phyloP scores from a whole-genome alignment of 2,329 filamentous ascomycete species.

The Fusarium setosum region DNA sequence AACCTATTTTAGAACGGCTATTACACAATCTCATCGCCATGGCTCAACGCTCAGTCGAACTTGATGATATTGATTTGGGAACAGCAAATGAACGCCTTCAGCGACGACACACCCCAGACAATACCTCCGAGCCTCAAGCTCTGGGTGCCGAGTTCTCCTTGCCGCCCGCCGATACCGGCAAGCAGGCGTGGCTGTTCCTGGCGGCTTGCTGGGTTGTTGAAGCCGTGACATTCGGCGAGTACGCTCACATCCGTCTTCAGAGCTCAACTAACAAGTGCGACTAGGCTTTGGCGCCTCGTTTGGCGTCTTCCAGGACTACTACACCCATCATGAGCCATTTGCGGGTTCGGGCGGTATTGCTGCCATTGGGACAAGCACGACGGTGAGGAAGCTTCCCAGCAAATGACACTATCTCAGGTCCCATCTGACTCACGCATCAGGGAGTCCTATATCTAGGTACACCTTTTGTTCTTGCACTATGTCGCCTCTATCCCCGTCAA shows the following conservation, averaged over 20 bases:
- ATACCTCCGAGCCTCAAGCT: constrained; percentile 7
- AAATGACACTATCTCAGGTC: background rate
- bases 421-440: background rate
- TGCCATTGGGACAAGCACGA: constrained; percentile 68
- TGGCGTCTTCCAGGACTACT: constrained; percentile 75
- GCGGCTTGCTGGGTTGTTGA: constrained; percentile 39
- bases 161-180: constrained; percentile 50
- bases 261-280: background rate
- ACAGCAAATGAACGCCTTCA: too few species aligned
- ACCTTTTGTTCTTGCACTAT: constrained; percentile 57
- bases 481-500: constrained; percentile 52
- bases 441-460: constrained; percentile 55
- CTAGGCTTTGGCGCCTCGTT: constrained; percentile 73
- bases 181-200: constrained; percentile 49
- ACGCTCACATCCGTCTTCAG: rapidly evolving
- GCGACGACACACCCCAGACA: too few species aligned
- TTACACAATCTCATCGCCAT: too few species aligned
- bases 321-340: constrained; percentile 67
- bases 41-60: too few species aligned
- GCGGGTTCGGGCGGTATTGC: constrained; percentile 61
- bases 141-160: constrained; percentile 37
- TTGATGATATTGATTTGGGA: too few species aligned
- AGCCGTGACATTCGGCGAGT: constrained; percentile 30
- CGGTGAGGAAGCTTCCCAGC: constrained; percentile 36
- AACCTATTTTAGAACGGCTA: too few species aligned